Evolutionary conservation across 768 basidiomycete genomes (phyloP).

Genomic region (Pholiota molesta): DNA sequence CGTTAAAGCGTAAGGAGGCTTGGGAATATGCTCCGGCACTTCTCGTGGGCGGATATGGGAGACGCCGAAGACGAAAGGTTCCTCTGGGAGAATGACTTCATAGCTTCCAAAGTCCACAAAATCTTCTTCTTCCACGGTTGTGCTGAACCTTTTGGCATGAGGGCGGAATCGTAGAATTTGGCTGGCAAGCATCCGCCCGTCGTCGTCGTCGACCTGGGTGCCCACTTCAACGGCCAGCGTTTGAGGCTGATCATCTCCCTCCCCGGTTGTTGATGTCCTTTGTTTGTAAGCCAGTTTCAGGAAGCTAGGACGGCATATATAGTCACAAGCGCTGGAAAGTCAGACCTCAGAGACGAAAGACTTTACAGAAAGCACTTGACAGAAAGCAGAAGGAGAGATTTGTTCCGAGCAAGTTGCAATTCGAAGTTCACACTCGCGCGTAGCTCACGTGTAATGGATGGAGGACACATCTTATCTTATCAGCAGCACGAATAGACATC

Average conservation of each 20-base stretch:
- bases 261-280: background rate
- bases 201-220: background rate
- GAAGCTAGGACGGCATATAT: background rate
- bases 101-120: conserved; percentile 52
- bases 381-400: background rate
- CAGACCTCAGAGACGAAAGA: background rate
- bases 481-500: too few relatives aligned
- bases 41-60: conserved; percentile 57
- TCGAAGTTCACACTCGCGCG: background rate
- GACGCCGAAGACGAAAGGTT: conserved; percentile 67
- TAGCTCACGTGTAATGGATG: too few relatives aligned
- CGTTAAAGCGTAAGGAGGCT: conserved; percentile 56
- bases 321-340: background rate
- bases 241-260: conserved; percentile 3
- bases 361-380: background rate
- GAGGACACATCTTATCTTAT: too few relatives aligned
- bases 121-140: conserved; percentile 11
- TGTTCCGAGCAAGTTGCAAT: background rate
- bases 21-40: conserved; percentile 58
- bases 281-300: background rate
- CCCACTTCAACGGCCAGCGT: background rate
- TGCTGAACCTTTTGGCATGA: background rate
- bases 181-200: background rate
- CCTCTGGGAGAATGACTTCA: conserved; percentile 63
- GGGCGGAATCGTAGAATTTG: background rate